Conservation (phyloP, 345 rosid genomes). For the Acer campestre region DNA sequence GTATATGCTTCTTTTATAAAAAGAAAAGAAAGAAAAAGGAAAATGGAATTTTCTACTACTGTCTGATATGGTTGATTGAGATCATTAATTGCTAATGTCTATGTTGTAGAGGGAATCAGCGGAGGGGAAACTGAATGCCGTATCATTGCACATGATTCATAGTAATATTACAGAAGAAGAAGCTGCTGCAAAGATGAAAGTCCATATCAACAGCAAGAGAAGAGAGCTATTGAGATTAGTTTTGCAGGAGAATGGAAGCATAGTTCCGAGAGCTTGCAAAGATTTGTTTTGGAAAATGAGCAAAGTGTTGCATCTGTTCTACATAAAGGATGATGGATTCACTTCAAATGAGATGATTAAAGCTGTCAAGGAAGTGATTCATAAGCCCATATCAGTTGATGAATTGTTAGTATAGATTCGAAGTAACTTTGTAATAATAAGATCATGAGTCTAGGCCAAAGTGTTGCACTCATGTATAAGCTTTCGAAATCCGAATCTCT, state of each 20-base stretch:
- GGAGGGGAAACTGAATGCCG: conserved; percentile 75
- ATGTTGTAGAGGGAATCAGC: conserved; percentile 62
- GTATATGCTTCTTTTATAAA: conserved; percentile 21
- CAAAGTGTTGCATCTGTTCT: conserved; percentile 67
- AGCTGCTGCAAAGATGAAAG: conserved; percentile 38
- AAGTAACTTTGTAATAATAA: too few relatives aligned
- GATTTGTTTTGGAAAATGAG: conserved; percentile 80
- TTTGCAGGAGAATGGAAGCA: conserved; percentile 52
- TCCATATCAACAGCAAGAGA: conserved; percentile 33
- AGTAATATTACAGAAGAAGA: conserved; percentile 42
- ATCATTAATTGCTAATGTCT: background rate
- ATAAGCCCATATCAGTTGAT: conserved; percentile 40
- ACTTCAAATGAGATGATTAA: conserved; percentile 48
- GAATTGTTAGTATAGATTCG: background rate
- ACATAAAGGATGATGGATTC: conserved; percentile 79
- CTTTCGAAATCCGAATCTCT: too few relatives aligned
- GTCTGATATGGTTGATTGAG: background rate
- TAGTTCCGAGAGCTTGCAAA: conserved; percentile 71
- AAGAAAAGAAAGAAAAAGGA: background rate
- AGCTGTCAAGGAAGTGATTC: conserved; percentile 50
- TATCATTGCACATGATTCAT: conserved; percentile 56
- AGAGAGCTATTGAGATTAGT: conserved; percentile 53
- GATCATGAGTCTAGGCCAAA: background rate
- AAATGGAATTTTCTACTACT: background rate
- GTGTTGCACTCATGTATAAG: too few relatives aligned